Base-by-base conservation (phyloP, 257 asterid genomes). In the Gentiana straminea region DNA sequence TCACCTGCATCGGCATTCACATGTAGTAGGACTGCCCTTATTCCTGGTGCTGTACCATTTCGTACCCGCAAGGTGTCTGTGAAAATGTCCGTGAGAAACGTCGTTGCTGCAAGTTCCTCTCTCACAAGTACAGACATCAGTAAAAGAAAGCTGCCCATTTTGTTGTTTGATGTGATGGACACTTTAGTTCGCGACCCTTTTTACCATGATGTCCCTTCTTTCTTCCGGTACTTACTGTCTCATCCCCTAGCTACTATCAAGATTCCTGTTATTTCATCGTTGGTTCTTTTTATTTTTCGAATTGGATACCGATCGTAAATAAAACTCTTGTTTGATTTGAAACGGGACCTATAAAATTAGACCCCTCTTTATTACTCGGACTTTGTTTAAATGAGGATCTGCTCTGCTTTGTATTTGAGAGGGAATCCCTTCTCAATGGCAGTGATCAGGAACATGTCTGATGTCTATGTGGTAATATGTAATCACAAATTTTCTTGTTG, bases 131-230 rank as follows among this genome's bases (percentile, higher is more conserved):
- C 8, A 4, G 41, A 32, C 63, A 58, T 4, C 10, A n/a, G 41
- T 2, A 54, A 65, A 10, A 61, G 84, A 52, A 89, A 80, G 74
- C 78, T 80, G 49, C 97, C 98, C 12, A 57, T 90, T 49, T 74
- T 90, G 62, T 81, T 90, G 43, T 90, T 90, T 73, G 98, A 90
- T 69, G 82, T 90, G 52, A 82, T 90, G 91, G 95, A 86, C 64
- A 90, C 98, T 7, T 57, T 90, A 51, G 94, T 90, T 58, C 84
- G 86, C 55, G 96, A 86, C 78, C 96, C 98, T 7, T 90, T 90
- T 68, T 90, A 86, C 74, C 82, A 90, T 12, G 80, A 80, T 32
- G 62, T 90, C 72, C 96, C 96, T 9, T 79, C 81, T 36, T 90
- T 86, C 70, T 84, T 90, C 75, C 76, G 96, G 97, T 89, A 80